Evolutionary conservation across 2,329 filamentous ascomycete species (phyloP).

Genomic region (Neonectria ditissima): DNA sequence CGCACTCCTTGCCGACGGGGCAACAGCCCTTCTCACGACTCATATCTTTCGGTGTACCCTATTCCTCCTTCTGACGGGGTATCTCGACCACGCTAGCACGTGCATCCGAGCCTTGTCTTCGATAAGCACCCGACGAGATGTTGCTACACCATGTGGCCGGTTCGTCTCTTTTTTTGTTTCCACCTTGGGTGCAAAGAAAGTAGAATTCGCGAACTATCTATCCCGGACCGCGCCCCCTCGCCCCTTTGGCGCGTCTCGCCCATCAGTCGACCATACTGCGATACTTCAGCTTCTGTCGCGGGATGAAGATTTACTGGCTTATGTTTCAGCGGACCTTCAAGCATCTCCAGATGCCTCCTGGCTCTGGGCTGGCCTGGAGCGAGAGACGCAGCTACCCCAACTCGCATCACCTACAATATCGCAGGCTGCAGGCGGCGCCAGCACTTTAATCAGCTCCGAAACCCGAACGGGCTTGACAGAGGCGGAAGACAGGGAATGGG

Average conservation of each 20-base stretch:
- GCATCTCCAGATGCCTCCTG: slow-evolving; percentile 81
- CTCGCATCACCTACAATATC: slow-evolving; percentile 32
- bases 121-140: slow-evolving; percentile 77
- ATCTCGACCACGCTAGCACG: slow-evolving; percentile 77
- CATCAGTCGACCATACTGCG: slow-evolving; percentile 48
- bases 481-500: slow-evolving; percentile 76
- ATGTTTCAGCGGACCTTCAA: slow-evolving; percentile 88
- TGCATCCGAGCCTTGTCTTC: slow-evolving; percentile 79
- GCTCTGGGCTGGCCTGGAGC: slow-evolving; percentile 80
- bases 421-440: slow-evolving; percentile 46
- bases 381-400: slow-evolving; percentile 51
- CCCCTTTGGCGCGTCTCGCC: slow-evolving; percentile 46
- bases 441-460: slow-evolving; percentile 58
- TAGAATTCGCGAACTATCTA: slow-evolving; percentile 58
- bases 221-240: slow-evolving; percentile 48
- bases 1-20: slow-evolving; percentile 69
- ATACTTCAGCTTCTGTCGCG: slow-evolving; percentile 53
- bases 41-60: slow-evolving; percentile 91
- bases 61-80: slow-evolving; percentile 80
- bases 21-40: slow-evolving; percentile 80
- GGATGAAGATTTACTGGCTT: slow-evolving; percentile 91
- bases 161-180: slow-evolving; percentile 86
- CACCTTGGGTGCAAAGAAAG: slow-evolving; percentile 68
- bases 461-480: slow-evolving; percentile 64
- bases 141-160: slow-evolving; percentile 83